phyloP scores from a whole-genome alignment of 148 eudicot genomes.

The Amaranthus palmeri region DNA sequence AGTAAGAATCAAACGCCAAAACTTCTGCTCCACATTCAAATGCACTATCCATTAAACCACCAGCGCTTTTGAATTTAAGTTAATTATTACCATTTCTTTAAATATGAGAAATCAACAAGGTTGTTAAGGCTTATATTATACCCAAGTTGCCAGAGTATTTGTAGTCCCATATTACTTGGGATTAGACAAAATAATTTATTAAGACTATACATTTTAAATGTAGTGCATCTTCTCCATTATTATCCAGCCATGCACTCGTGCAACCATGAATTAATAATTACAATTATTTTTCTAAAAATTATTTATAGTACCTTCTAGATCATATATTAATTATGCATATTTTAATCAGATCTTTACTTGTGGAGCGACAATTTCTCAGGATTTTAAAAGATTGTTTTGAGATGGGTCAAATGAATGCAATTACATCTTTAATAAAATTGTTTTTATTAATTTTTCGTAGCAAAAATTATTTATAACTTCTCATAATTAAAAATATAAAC shows the following conservation, averaged over 20 bases:
- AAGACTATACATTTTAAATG: slow-evolving; percentile 7
- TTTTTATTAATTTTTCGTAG: no score
- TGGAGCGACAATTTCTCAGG: no score
- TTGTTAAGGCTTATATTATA: not conserved
- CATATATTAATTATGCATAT: no score
- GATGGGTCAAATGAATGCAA: no score
- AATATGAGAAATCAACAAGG: slow-evolving; percentile 11
- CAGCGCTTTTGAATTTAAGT: no score
- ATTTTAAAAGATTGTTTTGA: no score
- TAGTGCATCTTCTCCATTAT: not conserved
- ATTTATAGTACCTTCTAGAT: slow-evolving; percentile 3
- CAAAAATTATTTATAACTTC: no score
- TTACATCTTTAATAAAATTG: no score
- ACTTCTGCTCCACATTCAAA: no score
- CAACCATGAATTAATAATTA: slow-evolving; percentile 10
- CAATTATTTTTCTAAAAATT: not conserved
- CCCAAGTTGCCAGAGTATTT: not conserved
- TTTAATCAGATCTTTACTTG: not conserved
- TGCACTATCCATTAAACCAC: no score
- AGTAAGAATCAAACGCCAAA: no score
- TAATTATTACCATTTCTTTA: not conserved
- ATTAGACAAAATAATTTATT: not conserved
- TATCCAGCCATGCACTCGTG: slow-evolving; percentile 22
- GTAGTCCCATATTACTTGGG: not conserved
- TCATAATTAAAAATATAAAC: no score